These are phyloP conservation scores for Neurospora sp. DNA, from an alignment of 495 filamentous ascomycete species.

Conservation along the genomic window DNA sequence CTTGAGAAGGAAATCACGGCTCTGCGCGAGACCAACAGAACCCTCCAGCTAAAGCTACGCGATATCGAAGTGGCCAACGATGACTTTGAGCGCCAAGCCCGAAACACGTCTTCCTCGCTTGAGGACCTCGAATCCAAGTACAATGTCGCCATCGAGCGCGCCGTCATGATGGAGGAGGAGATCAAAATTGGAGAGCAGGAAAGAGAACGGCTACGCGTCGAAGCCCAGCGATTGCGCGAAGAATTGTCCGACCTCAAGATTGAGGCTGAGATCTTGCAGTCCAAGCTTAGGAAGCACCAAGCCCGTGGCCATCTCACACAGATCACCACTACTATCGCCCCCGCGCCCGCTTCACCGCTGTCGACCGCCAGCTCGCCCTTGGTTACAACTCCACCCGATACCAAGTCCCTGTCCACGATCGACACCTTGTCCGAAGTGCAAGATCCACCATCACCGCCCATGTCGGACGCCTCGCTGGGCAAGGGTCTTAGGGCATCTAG, in stretches of 20 bases:
- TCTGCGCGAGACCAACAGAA: constrained; percentile 73
- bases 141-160: constrained; percentile 84
- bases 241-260: constrained; percentile 89
- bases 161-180: constrained; percentile 90
- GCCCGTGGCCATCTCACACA: constrained; percentile 38
- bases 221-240: constrained; percentile 76
- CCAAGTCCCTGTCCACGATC: constrained; percentile 43
- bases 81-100: constrained; percentile 92
- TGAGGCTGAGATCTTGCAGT: constrained; percentile 86
- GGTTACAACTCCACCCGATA: constrained; percentile 59
- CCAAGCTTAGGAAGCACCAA: constrained; percentile 67
- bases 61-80: constrained; percentile 98
- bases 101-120: constrained; percentile 85
- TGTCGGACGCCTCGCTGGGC: constrained; percentile 61
- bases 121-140: constrained; percentile 97
- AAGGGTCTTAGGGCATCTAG: constrained; percentile 35
- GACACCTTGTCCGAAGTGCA: constrained; percentile 34
- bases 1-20: constrained; percentile 95
- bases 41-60: constrained; percentile 69
- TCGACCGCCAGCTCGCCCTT: constrained; percentile 64
- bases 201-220: constrained; percentile 76
- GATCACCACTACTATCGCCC: constrained; percentile 41
- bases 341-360: constrained; percentile 47
- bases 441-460: constrained; percentile 51
- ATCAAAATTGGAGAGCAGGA: constrained; percentile 84